Conservation (phyloP, 78 protist genomes). For the Dictyostelium discoideum region DNA sequence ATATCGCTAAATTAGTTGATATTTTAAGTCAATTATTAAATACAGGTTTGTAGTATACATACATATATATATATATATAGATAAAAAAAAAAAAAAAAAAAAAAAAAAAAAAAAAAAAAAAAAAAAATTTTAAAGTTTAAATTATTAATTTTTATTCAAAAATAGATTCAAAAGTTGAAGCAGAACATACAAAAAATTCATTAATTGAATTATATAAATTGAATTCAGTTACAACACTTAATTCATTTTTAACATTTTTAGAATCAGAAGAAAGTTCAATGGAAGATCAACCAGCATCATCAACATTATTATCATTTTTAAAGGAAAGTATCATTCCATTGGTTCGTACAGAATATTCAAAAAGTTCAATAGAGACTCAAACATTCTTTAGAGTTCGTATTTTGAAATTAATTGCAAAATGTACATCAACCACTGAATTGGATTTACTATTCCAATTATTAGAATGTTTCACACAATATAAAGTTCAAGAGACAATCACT, state of each 20-base stretch:
- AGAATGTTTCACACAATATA: conserved; percentile 47
- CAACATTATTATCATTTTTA: conserved; percentile 10
- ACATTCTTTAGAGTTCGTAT: conserved; percentile 47
- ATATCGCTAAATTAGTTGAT: conserved; percentile 53
- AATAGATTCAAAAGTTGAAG: conserved; percentile 56
- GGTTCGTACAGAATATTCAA: conserved; percentile 24
- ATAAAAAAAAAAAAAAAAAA: not conserved
- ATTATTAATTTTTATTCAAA: no score
- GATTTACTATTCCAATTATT: conserved; percentile 44
- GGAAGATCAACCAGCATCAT: conserved; percentile 11
- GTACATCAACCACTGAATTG: not conserved
- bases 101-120: not conserved
- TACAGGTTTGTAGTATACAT: conserved; percentile 33
- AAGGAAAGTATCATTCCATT: conserved; percentile 20
- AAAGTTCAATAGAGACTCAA: conserved; percentile 31
- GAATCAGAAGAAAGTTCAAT: conserved; percentile 6
- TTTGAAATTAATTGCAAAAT: conserved; percentile 15
- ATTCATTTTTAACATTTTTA: conserved; percentile 22
- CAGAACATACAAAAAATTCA: conserved; percentile 26
- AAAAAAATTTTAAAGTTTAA: not conserved
- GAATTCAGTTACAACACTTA: conserved; percentile 34
- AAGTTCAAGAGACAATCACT: not conserved
- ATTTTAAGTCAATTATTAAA: conserved; percentile 63
- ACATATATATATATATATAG: not conserved
- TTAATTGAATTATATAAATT: conserved; percentile 33